Conservation (phyloP, 1,139 yeast genomes). For the Sporopachydermia cereana region DNA sequence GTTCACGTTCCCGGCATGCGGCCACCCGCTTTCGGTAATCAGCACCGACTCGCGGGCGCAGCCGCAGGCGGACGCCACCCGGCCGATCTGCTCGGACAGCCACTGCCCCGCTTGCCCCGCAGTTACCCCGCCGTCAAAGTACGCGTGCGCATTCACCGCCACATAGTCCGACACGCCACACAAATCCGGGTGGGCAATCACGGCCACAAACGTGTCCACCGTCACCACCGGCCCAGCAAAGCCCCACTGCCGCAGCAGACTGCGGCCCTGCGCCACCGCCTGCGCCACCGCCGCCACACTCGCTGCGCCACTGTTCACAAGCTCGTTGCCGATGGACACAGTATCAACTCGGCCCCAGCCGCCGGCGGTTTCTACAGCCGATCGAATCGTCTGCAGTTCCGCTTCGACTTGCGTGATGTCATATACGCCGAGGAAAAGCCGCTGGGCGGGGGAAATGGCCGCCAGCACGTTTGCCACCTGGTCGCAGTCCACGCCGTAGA, state of each 20-base stretch:
- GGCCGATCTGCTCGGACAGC: conserved; percentile 53
- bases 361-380: conserved; percentile 43
- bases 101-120: conserved; percentile 63
- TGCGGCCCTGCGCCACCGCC: conserved; percentile 45
- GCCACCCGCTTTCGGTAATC: conserved; percentile 79
- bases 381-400: conserved; percentile 39
- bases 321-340: conserved; percentile 72
- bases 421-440: conserved; percentile 62
- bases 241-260: conserved; percentile 49
- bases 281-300: conserved; percentile 42
- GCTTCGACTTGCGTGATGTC: conserved; percentile 41
- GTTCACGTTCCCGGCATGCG: conserved; percentile 51
- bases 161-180: conserved; percentile 65
- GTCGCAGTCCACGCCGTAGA: conserved; percentile 65
- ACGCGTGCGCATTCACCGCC: conserved; percentile 76
- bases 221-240: conserved; percentile 65
- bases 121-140: conserved; percentile 58
- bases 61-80: conserved; percentile 57
- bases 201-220: conserved; percentile 72
- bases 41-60: conserved; percentile 40
- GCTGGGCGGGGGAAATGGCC: conserved; percentile 48
- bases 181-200: conserved; percentile 56
- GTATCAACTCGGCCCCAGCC: conserved; percentile 68
- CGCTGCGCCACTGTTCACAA: conserved; percentile 59
- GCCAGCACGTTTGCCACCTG: conserved; percentile 61